Base-by-base conservation (phyloP, 768 basidiomycete genomes). In the Trametes cingulata region DNA sequence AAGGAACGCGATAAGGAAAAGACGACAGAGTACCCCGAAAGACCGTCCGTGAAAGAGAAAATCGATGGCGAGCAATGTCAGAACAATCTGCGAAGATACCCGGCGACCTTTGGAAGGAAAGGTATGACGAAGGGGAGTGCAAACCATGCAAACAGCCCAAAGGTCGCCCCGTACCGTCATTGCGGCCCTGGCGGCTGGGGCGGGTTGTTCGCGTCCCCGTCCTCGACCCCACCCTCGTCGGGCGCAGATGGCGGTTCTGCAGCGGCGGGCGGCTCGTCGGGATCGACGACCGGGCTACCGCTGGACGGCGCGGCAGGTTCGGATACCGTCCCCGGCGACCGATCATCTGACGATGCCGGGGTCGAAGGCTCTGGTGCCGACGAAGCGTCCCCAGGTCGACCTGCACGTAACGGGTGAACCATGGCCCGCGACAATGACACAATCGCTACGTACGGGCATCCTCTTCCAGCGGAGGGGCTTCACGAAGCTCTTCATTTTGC, bases 121-220 rank as follows among this genome's bases (percentile, higher is more conserved):
- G 77, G 78, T 64, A 77, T 68, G 63, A 76, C 68, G 54, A 77
- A 60, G 49, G 76, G 77, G 67, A 72, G 71, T 62, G 75, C 73
- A 58, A 79, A 70, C 76, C 74, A 78, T 61, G 73, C 73, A 66
- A 79, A 69, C 63, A 68, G 69, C 72, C 78, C 73, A 68, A 80
- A 75, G 73, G 78, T 75, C 78, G 78, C 78, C 79, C 78, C 75
- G 76, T 71, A 78, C 74, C 77, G 78, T 80, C 78, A 80, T 68
- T 77, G 76, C 45, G 68, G 58, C 19, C 37, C 47, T 43, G 53
- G 53, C 48, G 52, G 62, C 27, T 46, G 48, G 6, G 53, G 57
- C 14, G 42, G 52, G 25, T 56, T 24, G 42, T 50, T 58, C 22
- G 45, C 62, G 27, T 42, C 43, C 10, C 52, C 55, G 5, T 40